phyloP scores from a whole-genome alignment of 805 yeast genomes.

The Clavispora asparagi region DNA sequence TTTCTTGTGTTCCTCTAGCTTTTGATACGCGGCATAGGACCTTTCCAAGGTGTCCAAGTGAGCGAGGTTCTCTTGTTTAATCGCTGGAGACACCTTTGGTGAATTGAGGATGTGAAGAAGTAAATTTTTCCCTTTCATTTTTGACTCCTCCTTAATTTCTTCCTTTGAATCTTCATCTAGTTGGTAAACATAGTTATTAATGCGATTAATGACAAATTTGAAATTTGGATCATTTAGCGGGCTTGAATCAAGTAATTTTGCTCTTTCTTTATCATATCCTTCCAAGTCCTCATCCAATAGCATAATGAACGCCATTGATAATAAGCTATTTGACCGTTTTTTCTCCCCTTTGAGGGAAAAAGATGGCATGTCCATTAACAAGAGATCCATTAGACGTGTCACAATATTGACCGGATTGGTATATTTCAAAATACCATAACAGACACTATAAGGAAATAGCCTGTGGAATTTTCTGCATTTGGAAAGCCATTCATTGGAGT shows the following conservation, averaged over 20 bases:
- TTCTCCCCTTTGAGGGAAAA: conserved; percentile 16
- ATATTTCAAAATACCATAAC: conserved; percentile 69
- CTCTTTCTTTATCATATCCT: conserved; percentile 47
- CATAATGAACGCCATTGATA: conserved; percentile 71
- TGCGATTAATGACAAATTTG: conserved; percentile 24
- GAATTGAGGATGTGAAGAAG: conserved; percentile 48
- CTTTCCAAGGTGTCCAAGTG: conserved; percentile 8
- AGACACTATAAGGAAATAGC: conserved; percentile 73
- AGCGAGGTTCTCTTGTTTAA: conserved; percentile 5
- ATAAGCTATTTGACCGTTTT: conserved; percentile 29
- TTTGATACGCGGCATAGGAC: conserved; percentile 19
- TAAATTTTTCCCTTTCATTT: conserved; percentile 58
- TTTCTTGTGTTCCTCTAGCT: conserved; percentile 9
- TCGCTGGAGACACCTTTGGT: conserved; percentile 16
- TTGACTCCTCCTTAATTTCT: conserved; percentile 58
- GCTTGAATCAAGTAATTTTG: conserved; percentile 38
- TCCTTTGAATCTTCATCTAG: conserved; percentile 40
- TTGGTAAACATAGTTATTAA: conserved; percentile 44
- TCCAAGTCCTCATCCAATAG: conserved; percentile 70
- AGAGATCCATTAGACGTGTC: conserved; percentile 72
- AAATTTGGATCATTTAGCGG: conserved; percentile 33
- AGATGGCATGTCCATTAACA: conserved; percentile 50
- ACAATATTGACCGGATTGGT: conserved; percentile 86
- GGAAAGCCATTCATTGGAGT: conserved; percentile 67
- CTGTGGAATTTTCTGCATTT: conserved; percentile 69